Conservation (phyloP, 306 rosid genomes). For the Parietaria judaica region DNA sequence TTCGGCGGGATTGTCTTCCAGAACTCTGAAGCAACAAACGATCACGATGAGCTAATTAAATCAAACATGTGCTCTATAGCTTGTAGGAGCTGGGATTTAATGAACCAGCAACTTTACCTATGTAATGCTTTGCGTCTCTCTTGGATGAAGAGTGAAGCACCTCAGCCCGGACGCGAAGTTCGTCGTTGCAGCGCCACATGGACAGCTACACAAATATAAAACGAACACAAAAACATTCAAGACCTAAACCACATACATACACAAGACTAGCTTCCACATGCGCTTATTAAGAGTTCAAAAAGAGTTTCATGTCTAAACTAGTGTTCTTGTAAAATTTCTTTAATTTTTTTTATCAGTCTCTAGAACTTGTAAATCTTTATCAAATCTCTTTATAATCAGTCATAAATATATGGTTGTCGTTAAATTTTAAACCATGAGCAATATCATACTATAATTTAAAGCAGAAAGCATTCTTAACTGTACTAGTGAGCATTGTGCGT, state of each 20-base stretch:
- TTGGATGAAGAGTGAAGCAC: conserved; percentile 55
- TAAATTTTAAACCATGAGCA: too few relatives aligned
- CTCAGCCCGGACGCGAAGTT: conserved; percentile 78
- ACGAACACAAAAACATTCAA: conserved; percentile 8
- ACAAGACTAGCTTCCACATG: not conserved
- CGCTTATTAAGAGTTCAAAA: not conserved
- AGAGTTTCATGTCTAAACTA: not conserved
- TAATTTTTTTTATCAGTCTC: not conserved
- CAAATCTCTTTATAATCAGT: too few relatives aligned
- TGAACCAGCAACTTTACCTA: conserved; percentile 40
- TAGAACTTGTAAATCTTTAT: not conserved
- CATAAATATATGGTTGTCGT: too few relatives aligned
- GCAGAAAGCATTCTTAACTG: too few relatives aligned
- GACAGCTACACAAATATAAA: conserved; percentile 53
- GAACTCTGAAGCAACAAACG: conserved; percentile 46
- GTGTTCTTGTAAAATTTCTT: not conserved
- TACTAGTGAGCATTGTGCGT: too few relatives aligned
- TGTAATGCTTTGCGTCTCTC: conserved; percentile 92
- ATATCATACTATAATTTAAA: too few relatives aligned
- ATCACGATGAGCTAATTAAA: conserved; percentile 14
- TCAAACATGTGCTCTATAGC: not conserved
- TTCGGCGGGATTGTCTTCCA: conserved; percentile 84
- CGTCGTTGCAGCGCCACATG: conserved; percentile 99
- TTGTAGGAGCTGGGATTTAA: not conserved
- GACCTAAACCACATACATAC: not conserved